A percentile compares a stretch with the other conserved stretches of the same genome.
phyloP scores from a whole-genome alignment of 2,329 filamentous ascomycete genomes.

The Botrytis aclada region DNA sequence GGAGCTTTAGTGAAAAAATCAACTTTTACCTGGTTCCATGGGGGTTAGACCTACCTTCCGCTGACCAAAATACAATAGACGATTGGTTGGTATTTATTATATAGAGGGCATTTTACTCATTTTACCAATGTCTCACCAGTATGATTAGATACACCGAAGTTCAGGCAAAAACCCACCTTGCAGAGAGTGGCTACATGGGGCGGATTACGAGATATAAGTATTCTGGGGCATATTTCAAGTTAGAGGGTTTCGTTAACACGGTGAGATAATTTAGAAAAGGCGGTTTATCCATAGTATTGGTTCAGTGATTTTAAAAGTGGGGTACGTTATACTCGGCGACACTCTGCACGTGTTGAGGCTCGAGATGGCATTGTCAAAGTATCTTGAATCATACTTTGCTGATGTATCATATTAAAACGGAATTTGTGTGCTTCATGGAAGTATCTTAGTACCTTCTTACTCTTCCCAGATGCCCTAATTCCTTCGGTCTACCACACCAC shows the following conservation, averaged over 20 bases:
- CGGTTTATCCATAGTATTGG: background rate
- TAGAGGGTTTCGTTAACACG: background rate
- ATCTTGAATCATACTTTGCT: background rate
- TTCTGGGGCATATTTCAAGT: background rate
- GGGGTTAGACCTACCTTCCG: background rate
- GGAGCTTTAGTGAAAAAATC: background rate
- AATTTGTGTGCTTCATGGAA: background rate
- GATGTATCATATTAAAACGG: background rate
- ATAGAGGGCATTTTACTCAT: background rate
- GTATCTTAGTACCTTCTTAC: background rate
- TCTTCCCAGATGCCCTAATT: background rate
- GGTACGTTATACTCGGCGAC: background rate
- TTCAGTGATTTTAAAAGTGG: background rate
- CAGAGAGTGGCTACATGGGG: background rate
- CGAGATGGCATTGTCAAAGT: background rate
- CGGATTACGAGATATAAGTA: background rate
- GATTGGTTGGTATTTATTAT: background rate
- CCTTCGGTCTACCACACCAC: background rate
- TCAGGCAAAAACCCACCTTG: background rate
- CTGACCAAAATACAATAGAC: background rate
- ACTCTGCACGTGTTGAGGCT: background rate
- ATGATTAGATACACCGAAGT: slow-evolving; percentile 1
- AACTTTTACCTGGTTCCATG: background rate
- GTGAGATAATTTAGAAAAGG: background rate
- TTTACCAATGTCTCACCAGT: background rate